Conservation (phyloP, 352 stramenopile genomes). For the Globisporangium ultimum region DNA sequence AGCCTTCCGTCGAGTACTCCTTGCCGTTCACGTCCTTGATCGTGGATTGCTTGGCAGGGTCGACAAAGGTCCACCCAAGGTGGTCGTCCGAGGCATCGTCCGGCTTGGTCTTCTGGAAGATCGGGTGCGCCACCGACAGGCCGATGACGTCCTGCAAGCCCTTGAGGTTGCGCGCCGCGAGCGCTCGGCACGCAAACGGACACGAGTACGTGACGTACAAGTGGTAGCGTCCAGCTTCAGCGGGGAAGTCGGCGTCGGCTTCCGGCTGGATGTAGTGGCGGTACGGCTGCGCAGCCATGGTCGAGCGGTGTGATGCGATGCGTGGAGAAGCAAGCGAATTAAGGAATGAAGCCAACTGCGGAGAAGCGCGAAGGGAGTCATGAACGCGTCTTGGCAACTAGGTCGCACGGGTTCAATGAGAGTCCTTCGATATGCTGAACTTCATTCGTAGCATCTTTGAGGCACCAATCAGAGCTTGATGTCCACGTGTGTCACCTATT, state of each 20-base stretch:
- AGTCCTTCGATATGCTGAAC: no score
- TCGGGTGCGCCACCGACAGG: slow-evolving; percentile 25
- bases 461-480: no score
- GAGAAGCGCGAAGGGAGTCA: no score
- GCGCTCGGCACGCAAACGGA: slow-evolving; percentile 59
- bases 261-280: slow-evolving; percentile 21
- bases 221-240: no score
- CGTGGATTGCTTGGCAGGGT: slow-evolving; percentile 5
- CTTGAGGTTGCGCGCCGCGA: slow-evolving; percentile 85
- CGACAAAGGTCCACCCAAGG: slow-evolving; percentile 33
- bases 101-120: slow-evolving; percentile 26
- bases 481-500: no score
- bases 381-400: no score
- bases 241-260: slow-evolving; percentile 19
- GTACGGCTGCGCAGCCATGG: neutral
- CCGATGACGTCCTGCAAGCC: slow-evolving; percentile 89
- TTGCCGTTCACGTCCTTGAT: slow-evolving; percentile 11
- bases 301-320: no score
- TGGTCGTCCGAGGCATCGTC: slow-evolving; percentile 31
- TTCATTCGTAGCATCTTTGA: no score
- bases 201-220: slow-evolving; percentile 92
- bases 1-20: slow-evolving; percentile 19
- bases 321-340: no score
- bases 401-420: no score
- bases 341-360: no score